A percentile compares a stretch with the other conserved stretches of the same genome.
phyloP scores from a whole-genome alignment of 2,329 filamentous ascomycete species.

The Penicillium sclerotigenum region DNA sequence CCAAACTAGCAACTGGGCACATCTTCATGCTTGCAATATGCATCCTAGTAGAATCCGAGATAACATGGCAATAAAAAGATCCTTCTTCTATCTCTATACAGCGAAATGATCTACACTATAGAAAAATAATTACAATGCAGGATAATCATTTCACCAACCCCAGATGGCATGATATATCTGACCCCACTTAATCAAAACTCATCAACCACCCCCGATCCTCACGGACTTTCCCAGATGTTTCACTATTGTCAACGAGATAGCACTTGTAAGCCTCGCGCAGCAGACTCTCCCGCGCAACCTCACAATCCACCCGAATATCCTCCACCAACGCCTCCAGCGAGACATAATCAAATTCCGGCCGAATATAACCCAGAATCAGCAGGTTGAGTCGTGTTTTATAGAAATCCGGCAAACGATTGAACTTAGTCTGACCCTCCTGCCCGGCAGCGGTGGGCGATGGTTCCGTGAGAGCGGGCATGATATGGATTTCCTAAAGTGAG shows the following conservation, averaged over 20 bases:
- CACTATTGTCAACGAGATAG: conserved; percentile 38
- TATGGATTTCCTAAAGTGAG: conserved; percentile 68
- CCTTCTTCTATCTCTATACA: background rate
- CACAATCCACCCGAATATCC: conserved; percentile 86
- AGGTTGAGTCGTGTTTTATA: conserved; percentile 79
- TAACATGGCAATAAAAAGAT: background rate
- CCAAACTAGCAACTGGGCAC: background rate
- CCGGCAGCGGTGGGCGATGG: conserved; percentile 34
- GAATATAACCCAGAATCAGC: conserved; percentile 79
- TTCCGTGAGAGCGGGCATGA: conserved; percentile 68
- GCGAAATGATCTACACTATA: background rate
- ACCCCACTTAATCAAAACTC: conserved; percentile 22
- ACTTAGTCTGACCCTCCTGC: conserved; percentile 30
- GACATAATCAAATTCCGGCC: conserved; percentile 85
- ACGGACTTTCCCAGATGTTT: conserved; percentile 28
- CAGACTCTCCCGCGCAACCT: conserved; percentile 73
- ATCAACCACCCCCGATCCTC: conserved; percentile 37
- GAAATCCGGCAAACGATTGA: conserved; percentile 63
- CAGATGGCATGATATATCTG: background rate
- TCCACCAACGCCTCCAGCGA: conserved; percentile 76
- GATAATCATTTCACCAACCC: background rate
- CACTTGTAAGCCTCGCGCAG: conserved; percentile 58
- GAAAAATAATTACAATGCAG: background rate
- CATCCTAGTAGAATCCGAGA: background rate
- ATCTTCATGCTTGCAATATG: background rate